Conservation (phyloP, 495 filamentous ascomycete species). For the Aspergillus haitiensis region DNA sequence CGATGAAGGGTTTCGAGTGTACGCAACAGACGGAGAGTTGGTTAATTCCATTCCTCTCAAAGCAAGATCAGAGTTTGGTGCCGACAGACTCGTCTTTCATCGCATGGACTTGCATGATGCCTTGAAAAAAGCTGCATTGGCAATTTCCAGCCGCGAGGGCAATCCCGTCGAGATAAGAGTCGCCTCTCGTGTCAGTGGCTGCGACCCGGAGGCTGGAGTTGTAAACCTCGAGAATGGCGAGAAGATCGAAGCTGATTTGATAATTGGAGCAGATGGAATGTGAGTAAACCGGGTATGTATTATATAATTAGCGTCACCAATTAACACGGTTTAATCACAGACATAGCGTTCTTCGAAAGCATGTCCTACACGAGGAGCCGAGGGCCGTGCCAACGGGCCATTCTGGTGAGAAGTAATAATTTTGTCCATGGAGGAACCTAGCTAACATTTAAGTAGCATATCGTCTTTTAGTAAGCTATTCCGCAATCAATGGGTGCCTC, state of each 20-base stretch:
- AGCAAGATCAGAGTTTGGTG: slow-evolving; percentile 24
- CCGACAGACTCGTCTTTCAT: slow-evolving; percentile 28
- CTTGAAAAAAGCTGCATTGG: slow-evolving; percentile 20
- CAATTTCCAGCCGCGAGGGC: slow-evolving; percentile 13
- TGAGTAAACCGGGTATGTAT: background rate
- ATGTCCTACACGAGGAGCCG: background rate
- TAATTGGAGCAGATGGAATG: slow-evolving; percentile 55
- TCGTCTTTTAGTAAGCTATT: slow-evolving; percentile 24
- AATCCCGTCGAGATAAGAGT: slow-evolving; percentile 23
- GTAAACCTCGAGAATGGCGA: slow-evolving; percentile 32
- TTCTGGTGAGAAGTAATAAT: slow-evolving; percentile 23
- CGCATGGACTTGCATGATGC: slow-evolving; percentile 32
- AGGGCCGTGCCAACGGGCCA: slow-evolving; percentile 23
- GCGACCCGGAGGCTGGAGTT: slow-evolving; percentile 22
- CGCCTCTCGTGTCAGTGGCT: slow-evolving; percentile 22
- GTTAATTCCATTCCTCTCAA: slow-evolving; percentile 25
- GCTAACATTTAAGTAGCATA: slow-evolving; percentile 22
- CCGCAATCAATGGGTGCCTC: background rate
- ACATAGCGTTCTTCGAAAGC: slow-evolving; percentile 17
- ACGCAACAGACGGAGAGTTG: slow-evolving; percentile 27
- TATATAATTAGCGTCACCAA: background rate
- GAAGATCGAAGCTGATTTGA: slow-evolving; percentile 25
- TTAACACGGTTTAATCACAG: background rate
- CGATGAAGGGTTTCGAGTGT: slow-evolving; percentile 33
- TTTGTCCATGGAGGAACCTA: too few relatives aligned